Evolutionary conservation across 208 protist species (phyloP).

Genomic region (Tritrichomonas musculus): DNA sequence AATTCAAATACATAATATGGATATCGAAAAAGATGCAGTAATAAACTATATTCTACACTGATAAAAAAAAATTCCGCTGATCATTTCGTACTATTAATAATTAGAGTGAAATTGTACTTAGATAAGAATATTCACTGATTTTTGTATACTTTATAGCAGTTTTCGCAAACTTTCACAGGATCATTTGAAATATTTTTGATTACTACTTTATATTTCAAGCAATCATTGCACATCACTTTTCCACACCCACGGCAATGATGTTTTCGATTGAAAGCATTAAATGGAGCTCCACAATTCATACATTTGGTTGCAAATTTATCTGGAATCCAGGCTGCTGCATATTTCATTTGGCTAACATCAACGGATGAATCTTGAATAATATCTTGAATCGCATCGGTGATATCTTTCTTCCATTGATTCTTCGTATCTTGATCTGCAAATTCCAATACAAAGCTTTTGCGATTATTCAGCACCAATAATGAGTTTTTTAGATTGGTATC

Average conservation of each 20-base stretch:
- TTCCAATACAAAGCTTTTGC: not conserved
- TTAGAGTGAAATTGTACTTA: no score
- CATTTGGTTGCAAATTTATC: not conserved
- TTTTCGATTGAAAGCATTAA: not conserved
- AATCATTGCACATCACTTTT: not conserved
- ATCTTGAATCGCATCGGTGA: not conserved
- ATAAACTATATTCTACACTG: no score
- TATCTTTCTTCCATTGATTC: not conserved
- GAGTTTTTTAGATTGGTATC: not conserved
- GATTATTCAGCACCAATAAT: not conserved
- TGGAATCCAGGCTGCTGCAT: conserved; percentile 1
- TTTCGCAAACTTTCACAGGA: not conserved
- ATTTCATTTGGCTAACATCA: no score
- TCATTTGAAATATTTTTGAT: not conserved
- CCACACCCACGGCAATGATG: conserved; percentile 8
- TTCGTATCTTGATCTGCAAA: not conserved
- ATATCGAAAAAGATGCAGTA: no score
- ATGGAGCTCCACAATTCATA: not conserved
- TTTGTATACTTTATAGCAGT: not conserved
- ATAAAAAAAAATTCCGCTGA: no score
- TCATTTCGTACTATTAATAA: no score
- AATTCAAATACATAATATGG: no score
- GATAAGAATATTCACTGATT: no score
- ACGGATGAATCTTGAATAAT: not conserved
- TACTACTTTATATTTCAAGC: not conserved